phyloP scores from a whole-genome alignment of 768 basidiomycete genomes.

The Epithele typhae region DNA sequence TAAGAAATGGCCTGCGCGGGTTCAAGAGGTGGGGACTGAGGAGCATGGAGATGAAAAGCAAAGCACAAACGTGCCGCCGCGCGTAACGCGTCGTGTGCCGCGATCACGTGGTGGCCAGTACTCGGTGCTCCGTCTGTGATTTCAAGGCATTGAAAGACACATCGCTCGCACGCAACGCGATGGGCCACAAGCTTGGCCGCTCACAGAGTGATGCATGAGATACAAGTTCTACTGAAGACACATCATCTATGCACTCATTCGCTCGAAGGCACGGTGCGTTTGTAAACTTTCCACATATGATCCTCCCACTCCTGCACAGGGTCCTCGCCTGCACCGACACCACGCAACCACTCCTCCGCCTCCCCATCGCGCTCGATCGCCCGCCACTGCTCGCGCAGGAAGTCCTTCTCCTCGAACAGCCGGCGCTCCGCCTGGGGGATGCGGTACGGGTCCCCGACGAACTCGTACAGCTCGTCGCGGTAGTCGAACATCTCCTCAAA shows the following conservation, averaged over 20 bases:
- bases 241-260: neutral
- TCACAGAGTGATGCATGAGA: too few species aligned
- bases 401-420: slow-evolving; percentile 43
- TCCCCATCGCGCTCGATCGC: slow-evolving; percentile 51
- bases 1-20: too few species aligned
- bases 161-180: too few species aligned
- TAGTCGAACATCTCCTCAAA: slow-evolving; percentile 62
- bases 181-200: too few species aligned
- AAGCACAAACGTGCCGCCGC: too few species aligned
- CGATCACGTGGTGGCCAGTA: too few species aligned
- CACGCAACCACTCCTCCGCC: slow-evolving; percentile 54
- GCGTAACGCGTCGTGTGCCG: too few species aligned
- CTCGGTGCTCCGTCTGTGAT: too few species aligned
- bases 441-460: slow-evolving; percentile 28
- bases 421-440: slow-evolving; percentile 56
- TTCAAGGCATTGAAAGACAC: too few species aligned
- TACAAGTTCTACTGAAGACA: neutral
- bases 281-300: slow-evolving; percentile 33
- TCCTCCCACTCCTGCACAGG: slow-evolving; percentile 61
- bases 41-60: too few species aligned
- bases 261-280: too few species aligned
- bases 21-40: too few species aligned
- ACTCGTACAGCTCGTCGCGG: slow-evolving; percentile 51
- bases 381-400: slow-evolving; percentile 54
- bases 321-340: slow-evolving; percentile 59